Percentiles rank a stretch among this genome's conserved stretches.
Conservation (phyloP, 2,329 filamentous ascomycete genomes). For the Aureobasidium musti region DNA sequence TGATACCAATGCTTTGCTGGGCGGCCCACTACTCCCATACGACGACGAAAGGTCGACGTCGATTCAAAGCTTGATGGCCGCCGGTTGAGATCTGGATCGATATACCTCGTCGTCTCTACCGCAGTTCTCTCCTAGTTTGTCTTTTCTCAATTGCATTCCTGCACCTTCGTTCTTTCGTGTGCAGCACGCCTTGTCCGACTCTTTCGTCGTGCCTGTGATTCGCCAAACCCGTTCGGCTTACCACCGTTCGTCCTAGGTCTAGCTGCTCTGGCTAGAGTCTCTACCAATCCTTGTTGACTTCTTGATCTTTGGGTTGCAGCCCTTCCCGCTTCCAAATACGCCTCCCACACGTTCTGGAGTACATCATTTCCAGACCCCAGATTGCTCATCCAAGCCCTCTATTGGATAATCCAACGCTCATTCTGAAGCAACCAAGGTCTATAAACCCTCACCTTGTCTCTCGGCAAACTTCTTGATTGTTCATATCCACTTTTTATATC, state of each 20-base stretch:
- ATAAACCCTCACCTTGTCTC: constrained; percentile 21
- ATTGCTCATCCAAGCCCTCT: constrained; percentile 24
- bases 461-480: neutral
- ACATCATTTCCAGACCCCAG: constrained; percentile 23
- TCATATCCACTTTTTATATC: constrained; percentile 1
- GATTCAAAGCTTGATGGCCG: constrained; percentile 26
- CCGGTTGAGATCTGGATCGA: constrained; percentile 25
- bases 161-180: constrained; percentile 14
- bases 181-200: constrained; percentile 10
- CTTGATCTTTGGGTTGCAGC: constrained; percentile 15
- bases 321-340: constrained; percentile 18
- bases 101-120: constrained; percentile 15
- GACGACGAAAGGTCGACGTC: constrained; percentile 24
- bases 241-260: constrained; percentile 10
- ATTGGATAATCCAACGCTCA: constrained; percentile 19
- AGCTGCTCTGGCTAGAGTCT: constrained; percentile 11
- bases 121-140: neutral
- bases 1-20: constrained; percentile 31
- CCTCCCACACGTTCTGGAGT: constrained; percentile 4
- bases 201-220: constrained; percentile 5
- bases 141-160: constrained; percentile 15
- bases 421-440: constrained; percentile 1
- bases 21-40: constrained; percentile 27
- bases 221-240: constrained; percentile 4
- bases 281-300: constrained; percentile 17